Percentiles rank a stretch among this genome's conserved stretches.
Conservation (phyloP, 257 asterid genomes). For the Nicotiana paniculata region DNA sequence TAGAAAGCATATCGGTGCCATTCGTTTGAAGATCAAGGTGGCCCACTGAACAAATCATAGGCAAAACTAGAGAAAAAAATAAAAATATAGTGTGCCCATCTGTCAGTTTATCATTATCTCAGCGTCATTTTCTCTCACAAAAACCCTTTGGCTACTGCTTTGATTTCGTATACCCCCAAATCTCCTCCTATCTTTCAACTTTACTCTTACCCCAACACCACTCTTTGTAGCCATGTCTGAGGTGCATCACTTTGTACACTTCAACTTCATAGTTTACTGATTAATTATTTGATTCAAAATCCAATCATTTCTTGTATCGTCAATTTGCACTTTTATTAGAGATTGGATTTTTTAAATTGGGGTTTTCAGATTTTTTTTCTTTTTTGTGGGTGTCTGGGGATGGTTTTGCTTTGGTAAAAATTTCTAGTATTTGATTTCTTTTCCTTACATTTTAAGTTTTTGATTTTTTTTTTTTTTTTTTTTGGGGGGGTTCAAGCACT, state of each 20-base stretch:
- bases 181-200: conserved; percentile 1
- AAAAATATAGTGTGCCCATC: background rate
- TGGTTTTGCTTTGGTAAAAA: background rate
- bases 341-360: background rate
- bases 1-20: conserved; percentile 33
- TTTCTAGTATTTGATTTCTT: background rate
- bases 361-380: background rate
- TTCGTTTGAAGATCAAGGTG: conserved; percentile 40
- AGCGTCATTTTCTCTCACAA: background rate
- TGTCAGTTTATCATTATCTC: conserved; percentile 1
- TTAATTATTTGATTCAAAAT: background rate
- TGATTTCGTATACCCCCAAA: conserved; percentile 13
- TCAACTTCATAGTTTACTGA: background rate
- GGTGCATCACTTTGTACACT: conserved; percentile 14
- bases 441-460: background rate
- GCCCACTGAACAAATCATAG: conserved; percentile 26
- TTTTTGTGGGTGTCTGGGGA: background rate
- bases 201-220: conserved; percentile 13
- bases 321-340: background rate
- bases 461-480: background rate
- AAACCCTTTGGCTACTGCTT: conserved; percentile 1
- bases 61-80: background rate
- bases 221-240: conserved; percentile 34
- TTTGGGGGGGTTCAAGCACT: background rate
- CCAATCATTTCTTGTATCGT: background rate